A percentile compares a stretch with the other conserved stretches of the same genome.
Conservation (phyloP, 805 yeast genomes). For the Yarrowia bubula region DNA sequence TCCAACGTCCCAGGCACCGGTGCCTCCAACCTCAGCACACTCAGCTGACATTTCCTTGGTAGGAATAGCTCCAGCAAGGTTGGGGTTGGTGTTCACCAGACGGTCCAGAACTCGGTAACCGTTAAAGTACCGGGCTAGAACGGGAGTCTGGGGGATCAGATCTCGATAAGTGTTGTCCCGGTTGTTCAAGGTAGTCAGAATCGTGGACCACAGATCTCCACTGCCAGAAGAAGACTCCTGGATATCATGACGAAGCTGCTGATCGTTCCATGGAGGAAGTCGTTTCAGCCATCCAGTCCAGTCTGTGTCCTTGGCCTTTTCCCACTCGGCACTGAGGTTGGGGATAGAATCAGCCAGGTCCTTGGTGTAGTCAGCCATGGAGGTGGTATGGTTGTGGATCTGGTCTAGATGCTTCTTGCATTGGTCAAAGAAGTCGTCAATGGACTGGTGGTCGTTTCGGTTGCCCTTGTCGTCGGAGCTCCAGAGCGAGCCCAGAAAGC, state of each 20-base stretch:
- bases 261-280: neutral
- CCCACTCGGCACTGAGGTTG: constrained; percentile 7
- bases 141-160: constrained; percentile 19
- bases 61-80: constrained; percentile 24
- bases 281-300: constrained; percentile 17
- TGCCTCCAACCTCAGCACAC: constrained; percentile 66
- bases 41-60: constrained; percentile 39
- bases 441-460: constrained; percentile 3
- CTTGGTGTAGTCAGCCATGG: constrained; percentile 20
- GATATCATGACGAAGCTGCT: neutral
- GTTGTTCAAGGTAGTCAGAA: constrained; percentile 6
- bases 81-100: constrained; percentile 16
- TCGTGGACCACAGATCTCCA: constrained; percentile 23
- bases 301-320: constrained; percentile 4
- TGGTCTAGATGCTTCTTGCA: constrained; percentile 24
- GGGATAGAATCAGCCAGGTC: constrained; percentile 1
- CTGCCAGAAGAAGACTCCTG: neutral
- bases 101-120: constrained; percentile 23
- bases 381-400: constrained; percentile 16
- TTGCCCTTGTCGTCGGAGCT: neutral
- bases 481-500: constrained; percentile 20
- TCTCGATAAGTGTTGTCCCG: neutral
- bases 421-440: constrained; percentile 23
- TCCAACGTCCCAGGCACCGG: constrained; percentile 73
- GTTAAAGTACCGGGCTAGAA: constrained; percentile 21